Evolutionary conservation across 2,329 filamentous ascomycete genomes (phyloP).

Genomic region (Immersiporthe knoxdaviesiana): DNA sequence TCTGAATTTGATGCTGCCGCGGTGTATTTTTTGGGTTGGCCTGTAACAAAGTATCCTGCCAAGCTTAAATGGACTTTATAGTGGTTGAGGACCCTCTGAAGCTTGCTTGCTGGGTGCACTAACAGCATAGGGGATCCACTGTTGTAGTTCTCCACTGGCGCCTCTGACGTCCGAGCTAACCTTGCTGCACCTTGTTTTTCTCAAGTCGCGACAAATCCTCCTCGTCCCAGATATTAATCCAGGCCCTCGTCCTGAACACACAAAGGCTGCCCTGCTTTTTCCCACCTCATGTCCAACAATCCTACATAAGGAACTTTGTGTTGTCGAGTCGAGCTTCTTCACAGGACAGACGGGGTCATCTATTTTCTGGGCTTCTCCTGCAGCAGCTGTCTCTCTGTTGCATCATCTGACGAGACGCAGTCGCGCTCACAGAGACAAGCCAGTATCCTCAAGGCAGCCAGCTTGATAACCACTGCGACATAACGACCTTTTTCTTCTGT

Average conservation of each 20-base stretch:
- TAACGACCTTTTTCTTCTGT: background rate
- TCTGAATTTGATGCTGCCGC: background rate
- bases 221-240: slow-evolving; percentile 1
- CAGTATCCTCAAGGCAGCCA: background rate
- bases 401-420: background rate
- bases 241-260: background rate
- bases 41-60: background rate
- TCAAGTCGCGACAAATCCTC: slow-evolving; percentile 7
- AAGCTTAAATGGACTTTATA: background rate
- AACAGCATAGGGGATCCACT: background rate
- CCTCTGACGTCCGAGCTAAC: slow-evolving; percentile 29
- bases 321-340: background rate
- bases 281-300: background rate
- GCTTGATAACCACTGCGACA: background rate
- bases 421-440: slow-evolving; percentile 5
- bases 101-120: background rate
- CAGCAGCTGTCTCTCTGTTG: slow-evolving; percentile 2
- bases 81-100: background rate
- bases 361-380: background rate
- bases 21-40: background rate
- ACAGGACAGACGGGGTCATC: background rate
- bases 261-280: background rate
- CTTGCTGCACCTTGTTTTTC: slow-evolving; percentile 25
- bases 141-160: slow-evolving; percentile 19
- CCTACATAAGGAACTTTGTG: background rate